Evolutionary conservation across 2,329 filamentous ascomycete genomes (phyloP).

Genomic region (Tricladium varicosporioides): DNA sequence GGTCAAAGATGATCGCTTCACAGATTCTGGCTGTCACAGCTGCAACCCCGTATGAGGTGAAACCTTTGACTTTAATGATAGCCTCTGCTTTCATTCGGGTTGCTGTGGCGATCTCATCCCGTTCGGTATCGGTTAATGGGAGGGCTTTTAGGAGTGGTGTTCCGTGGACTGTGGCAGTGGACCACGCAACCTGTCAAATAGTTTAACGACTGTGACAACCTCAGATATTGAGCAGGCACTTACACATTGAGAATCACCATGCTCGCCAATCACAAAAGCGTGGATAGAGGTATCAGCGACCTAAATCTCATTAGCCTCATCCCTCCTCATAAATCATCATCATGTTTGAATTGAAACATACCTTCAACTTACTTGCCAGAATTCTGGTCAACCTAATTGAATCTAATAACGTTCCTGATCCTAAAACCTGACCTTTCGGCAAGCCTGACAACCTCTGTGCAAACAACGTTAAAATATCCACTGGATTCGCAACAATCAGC

Average conservation of each 20-base stretch:
- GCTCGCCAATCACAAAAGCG: slow-evolving; percentile 47
- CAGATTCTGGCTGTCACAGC: slow-evolving; percentile 48
- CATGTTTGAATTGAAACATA: slow-evolving; percentile 31
- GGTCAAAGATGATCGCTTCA: slow-evolving; percentile 48
- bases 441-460: slow-evolving; percentile 46
- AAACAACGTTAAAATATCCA: slow-evolving; percentile 52
- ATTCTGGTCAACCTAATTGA: slow-evolving; percentile 47
- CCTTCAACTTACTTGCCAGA: slow-evolving; percentile 39
- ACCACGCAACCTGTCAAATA: slow-evolving; percentile 34
- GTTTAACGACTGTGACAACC: not conserved
- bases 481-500: slow-evolving; percentile 52
- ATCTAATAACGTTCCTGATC: slow-evolving; percentile 53
- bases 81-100: slow-evolving; percentile 46
- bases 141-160: slow-evolving; percentile 39
- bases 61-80: slow-evolving; percentile 49
- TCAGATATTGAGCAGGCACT: not conserved
- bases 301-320: slow-evolving; percentile 19
- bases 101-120: slow-evolving; percentile 39
- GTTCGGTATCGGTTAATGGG: slow-evolving; percentile 30
- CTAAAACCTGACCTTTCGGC: slow-evolving; percentile 48
- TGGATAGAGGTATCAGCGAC: slow-evolving; percentile 35
- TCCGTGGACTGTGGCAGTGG: slow-evolving; percentile 43
- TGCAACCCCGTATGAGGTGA: slow-evolving; percentile 49
- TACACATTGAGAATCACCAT: slow-evolving; percentile 47
- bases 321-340: not conserved